Conservation (phyloP, 2,329 filamentous ascomycete species). For the Xylaria sp. region DNA sequence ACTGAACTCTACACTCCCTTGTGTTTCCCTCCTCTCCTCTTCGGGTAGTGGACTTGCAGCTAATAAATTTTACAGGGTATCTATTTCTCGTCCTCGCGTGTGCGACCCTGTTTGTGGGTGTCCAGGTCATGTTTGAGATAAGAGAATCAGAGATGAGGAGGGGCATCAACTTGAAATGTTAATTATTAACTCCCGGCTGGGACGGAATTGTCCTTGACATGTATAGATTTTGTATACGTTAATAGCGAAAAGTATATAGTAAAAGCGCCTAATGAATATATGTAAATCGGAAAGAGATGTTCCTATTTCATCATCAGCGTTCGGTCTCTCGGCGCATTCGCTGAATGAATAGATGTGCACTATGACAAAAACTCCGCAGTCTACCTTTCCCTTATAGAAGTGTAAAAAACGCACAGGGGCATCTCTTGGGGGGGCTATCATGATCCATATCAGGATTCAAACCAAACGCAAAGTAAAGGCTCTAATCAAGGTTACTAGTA, state of each 20-base stretch:
- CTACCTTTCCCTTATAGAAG: too few species aligned
- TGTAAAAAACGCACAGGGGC: too few species aligned
- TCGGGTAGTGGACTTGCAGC: background rate
- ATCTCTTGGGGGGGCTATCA: background rate
- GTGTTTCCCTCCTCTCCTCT: background rate
- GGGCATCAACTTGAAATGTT: constrained; percentile 88
- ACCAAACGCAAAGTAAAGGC: background rate
- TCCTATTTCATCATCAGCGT: background rate
- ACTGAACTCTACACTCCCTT: background rate
- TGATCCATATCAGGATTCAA: background rate
- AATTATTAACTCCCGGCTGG: background rate
- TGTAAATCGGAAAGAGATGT: background rate
- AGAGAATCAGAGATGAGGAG: constrained; percentile 84
- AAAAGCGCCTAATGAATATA: too few species aligned
- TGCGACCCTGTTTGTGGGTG: constrained; percentile 80
- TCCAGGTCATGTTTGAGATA: constrained; percentile 97
- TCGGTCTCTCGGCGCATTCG: too few species aligned
- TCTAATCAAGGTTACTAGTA: background rate
- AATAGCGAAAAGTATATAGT: too few species aligned
- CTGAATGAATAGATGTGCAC: too few species aligned
- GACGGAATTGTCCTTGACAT: background rate
- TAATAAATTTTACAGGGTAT: constrained; percentile 61
- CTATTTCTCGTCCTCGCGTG: constrained; percentile 79
- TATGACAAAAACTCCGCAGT: background rate
- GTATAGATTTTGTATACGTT: background rate